Conservation (phyloP, 495 filamentous ascomycete genomes). For the Gamarada debralockiae region DNA sequence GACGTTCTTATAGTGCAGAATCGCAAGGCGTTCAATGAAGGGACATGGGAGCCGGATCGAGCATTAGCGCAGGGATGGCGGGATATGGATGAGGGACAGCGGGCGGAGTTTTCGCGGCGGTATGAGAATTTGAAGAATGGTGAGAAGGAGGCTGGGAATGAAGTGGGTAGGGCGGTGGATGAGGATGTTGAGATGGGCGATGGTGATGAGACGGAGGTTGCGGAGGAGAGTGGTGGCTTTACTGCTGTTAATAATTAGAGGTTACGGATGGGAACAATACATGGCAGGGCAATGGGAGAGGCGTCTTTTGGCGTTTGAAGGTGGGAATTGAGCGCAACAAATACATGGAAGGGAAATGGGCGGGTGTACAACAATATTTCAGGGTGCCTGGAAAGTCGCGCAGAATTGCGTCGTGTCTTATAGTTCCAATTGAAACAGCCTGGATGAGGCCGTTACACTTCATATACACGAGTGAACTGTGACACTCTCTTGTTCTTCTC, state of each 20-base stretch:
- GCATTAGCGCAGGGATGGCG: constrained; percentile 48
- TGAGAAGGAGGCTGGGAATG: constrained; percentile 27
- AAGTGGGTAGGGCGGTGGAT: constrained; percentile 19
- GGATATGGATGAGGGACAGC: constrained; percentile 37
- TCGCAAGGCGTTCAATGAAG: constrained; percentile 32
- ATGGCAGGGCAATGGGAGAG: no score
- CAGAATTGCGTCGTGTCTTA: no score
- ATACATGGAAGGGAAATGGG: no score
- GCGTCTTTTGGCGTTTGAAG: no score
- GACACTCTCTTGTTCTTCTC: no score
- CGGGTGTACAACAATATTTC: no score
- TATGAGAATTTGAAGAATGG: constrained; percentile 33
- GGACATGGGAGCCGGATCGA: constrained; percentile 36
- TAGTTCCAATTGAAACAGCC: no score
- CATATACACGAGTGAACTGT: no score
- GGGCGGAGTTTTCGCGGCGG: constrained; percentile 38
- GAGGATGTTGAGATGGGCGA: constrained; percentile 42
- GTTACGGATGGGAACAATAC: no score
- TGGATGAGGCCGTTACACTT: no score
- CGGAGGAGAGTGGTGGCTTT: constrained; percentile 20
- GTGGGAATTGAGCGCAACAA: no score
- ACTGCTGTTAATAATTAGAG: constrained; percentile 25
- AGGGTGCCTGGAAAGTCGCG: no score
- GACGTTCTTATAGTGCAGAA: constrained; percentile 33
- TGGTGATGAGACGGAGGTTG: background rate